These are phyloP conservation scores for Lasiodiplodia sp. DNA, from an alignment of 2,329 filamentous ascomycete species.

Conservation along the genomic window DNA sequence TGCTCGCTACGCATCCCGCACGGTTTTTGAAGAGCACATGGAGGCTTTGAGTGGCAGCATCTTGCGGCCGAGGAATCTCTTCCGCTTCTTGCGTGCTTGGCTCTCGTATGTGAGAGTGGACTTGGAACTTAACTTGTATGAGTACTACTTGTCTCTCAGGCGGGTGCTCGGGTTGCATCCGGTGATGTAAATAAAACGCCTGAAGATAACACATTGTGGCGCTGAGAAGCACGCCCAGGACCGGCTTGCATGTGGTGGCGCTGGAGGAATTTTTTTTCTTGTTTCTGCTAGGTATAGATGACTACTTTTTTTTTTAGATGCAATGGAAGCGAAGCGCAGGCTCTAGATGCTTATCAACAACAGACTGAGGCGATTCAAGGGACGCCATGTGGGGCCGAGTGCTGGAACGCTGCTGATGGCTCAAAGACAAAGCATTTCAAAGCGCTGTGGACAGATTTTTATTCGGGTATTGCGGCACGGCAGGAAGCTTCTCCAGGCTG, in stretches of 20 bases:
- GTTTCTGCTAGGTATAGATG: conserved; percentile 7
- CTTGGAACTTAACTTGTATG: conserved; percentile 65
- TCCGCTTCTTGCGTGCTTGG: conserved; percentile 61
- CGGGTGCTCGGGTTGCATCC: conserved; percentile 55
- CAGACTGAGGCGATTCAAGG: not conserved
- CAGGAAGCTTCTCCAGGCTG: conserved; percentile 1
- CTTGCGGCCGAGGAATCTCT: conserved; percentile 60
- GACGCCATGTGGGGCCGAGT: not conserved
- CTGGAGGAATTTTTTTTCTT: conserved; percentile 11
- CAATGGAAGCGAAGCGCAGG: conserved; percentile 8
- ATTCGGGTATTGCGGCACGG: conserved; percentile 18
- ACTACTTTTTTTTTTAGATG: conserved; percentile 3
- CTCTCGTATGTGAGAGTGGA: conserved; percentile 62
- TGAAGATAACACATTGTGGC: not conserved
- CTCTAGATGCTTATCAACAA: not conserved
- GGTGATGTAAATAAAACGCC: conserved; percentile 31
- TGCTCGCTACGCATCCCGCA: conserved; percentile 67
- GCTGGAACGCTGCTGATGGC: not conserved
- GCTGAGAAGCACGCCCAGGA: not conserved
- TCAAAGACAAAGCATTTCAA: conserved; percentile 4
- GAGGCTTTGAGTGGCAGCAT: conserved; percentile 61
- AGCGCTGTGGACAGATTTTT: not conserved
- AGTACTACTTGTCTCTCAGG: conserved; percentile 61
- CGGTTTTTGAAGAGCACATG: conserved; percentile 67
- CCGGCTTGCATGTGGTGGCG: conserved; percentile 4